Evolutionary conservation across 208 protist genomes (phyloP).

Genomic region (Leishmania tarentolae): DNA sequence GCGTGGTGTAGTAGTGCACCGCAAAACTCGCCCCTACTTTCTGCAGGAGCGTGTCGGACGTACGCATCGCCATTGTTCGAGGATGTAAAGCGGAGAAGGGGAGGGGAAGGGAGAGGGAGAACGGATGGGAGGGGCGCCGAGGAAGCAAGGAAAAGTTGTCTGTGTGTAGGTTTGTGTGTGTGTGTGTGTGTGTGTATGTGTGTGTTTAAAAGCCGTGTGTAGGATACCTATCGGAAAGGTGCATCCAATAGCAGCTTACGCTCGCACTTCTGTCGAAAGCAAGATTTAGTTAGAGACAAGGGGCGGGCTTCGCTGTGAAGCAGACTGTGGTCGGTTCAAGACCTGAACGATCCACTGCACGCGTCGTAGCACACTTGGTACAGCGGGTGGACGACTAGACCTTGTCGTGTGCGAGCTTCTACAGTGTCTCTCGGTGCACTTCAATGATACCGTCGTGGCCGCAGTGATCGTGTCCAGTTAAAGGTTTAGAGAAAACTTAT

Average conservation of each 20-base stretch:
- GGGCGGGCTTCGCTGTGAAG: not conserved
- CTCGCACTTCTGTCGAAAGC: not conserved
- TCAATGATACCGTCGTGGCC: not conserved
- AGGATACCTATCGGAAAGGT: not conserved
- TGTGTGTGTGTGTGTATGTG: not conserved
- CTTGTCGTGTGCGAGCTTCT: not conserved
- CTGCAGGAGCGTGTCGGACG: constrained; percentile 23
- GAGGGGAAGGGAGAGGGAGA: not conserved
- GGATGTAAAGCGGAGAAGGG: not conserved
- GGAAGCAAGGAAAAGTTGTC: too few species aligned
- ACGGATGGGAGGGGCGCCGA: not conserved
- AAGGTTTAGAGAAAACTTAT: not conserved
- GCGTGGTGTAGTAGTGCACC: constrained; percentile 63
- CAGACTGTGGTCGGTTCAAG: not conserved
- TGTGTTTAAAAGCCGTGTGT: not conserved
- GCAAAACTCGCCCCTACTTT: constrained; percentile 71
- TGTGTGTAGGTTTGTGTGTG: not conserved
- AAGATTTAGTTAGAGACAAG: not conserved
- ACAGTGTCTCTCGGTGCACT: not conserved
- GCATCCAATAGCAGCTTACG: not conserved
- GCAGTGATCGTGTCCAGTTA: not conserved
- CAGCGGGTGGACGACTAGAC: not conserved
- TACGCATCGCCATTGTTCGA: constrained; percentile 14
- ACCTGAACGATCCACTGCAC: not conserved
- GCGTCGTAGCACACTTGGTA: not conserved